Conservation (phyloP, 371 early-diverging fungal species). For the Thermomucor indicae-seudaticae region DNA sequence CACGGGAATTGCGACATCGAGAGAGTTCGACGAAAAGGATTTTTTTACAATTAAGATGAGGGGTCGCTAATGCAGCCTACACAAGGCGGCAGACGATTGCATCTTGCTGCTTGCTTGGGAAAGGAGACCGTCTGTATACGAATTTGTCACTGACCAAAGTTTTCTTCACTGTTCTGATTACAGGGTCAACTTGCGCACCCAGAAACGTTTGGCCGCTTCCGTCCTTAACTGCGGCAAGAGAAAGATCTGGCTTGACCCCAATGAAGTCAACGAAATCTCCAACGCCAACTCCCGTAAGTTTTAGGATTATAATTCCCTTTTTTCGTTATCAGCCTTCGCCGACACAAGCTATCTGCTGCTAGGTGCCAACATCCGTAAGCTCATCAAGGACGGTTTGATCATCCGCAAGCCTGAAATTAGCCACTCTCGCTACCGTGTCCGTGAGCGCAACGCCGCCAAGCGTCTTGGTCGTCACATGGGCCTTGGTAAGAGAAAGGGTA, state of each 20-base stretch:
- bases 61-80: no score
- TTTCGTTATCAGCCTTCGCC: no score
- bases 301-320: background rate
- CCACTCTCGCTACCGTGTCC: slow-evolving; percentile 96
- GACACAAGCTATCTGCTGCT: slow-evolving; percentile 1
- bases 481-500: slow-evolving; percentile 98
- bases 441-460: slow-evolving; percentile 92
- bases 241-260: slow-evolving; percentile 99
- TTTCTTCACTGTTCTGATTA: no score
- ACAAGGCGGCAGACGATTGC: no score
- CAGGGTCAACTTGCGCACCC: slow-evolving; percentile 82
- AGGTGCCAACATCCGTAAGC: slow-evolving; percentile 96
- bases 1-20: no score
- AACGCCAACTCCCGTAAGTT: slow-evolving; percentile 96
- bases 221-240: slow-evolving; percentile 98
- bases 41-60: no score
- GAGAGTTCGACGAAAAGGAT: no score
- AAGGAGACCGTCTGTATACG: no score
- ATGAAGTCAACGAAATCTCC: slow-evolving; percentile 93
- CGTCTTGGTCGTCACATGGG: slow-evolving; percentile 99
- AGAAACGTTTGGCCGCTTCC: slow-evolving; percentile 97
- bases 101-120: no score
- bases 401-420: slow-evolving; percentile 93
- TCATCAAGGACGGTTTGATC: slow-evolving; percentile 96
- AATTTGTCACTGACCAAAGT: no score